Conservation (phyloP, 192 early-diverging fungal species). For the Podila verticillata region DNA sequence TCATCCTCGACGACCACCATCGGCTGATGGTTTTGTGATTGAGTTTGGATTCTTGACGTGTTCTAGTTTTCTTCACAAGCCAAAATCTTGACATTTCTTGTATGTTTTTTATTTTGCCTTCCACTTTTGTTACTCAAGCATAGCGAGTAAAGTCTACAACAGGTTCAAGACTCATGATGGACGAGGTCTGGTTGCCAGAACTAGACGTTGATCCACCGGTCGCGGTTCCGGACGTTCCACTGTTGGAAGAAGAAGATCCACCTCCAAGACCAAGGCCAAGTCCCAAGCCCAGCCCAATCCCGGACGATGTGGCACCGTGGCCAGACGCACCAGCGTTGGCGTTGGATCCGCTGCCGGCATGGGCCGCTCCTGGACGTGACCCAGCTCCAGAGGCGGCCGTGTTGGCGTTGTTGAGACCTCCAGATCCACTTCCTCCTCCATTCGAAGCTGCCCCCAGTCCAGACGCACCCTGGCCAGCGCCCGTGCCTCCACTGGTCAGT, state of each 20-base stretch:
- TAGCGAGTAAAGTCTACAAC: slow-evolving; percentile 69
- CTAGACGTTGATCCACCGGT: background rate
- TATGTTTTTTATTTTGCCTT: background rate
- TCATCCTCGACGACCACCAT: too few species aligned
- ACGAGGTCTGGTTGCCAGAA: background rate
- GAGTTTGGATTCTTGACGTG: too few species aligned
- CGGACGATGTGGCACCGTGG: slow-evolving; percentile 6
- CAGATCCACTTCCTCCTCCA: background rate
- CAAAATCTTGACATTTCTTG: too few species aligned
- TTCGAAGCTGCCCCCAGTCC: slow-evolving; percentile 1
- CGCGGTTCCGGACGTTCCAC: slow-evolving; percentile 1
- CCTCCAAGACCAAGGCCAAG: slow-evolving; percentile 24
- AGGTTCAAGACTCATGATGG: slow-evolving; percentile 45
- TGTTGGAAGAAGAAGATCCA: slow-evolving; percentile 10
- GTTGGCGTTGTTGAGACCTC: background rate
- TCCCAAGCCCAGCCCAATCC: slow-evolving; percentile 29
- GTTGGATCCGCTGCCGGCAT: slow-evolving; percentile 1
- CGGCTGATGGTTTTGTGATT: too few species aligned
- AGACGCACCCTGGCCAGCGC: background rate
- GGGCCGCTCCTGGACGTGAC: background rate
- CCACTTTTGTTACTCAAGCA: slow-evolving; percentile 38
- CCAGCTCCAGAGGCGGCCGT: slow-evolving; percentile 10
- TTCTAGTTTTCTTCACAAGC: too few species aligned
- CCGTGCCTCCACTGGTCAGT: slow-evolving; percentile 12
- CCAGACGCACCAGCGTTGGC: background rate